These are phyloP conservation scores for Leucocoprinus sp. DNA, from an alignment of 768 basidiomycete genomes.

Conservation along the genomic window DNA sequence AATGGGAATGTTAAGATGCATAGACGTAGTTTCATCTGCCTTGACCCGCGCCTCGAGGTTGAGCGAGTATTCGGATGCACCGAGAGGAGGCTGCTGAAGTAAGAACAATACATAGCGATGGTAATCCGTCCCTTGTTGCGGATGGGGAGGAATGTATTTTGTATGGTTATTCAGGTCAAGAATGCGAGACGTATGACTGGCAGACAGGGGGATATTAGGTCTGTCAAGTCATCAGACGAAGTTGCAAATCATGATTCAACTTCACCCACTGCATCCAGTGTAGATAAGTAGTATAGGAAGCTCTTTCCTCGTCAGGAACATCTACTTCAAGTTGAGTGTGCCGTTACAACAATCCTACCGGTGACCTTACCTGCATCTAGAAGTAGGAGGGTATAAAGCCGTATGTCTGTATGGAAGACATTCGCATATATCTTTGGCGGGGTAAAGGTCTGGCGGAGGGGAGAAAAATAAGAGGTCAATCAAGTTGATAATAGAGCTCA, in stretches of 20 bases:
- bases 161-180: slow-evolving; percentile 48
- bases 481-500: slow-evolving; percentile 19
- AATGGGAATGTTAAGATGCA: slow-evolving; percentile 36
- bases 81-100: slow-evolving; percentile 53
- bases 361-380: slow-evolving; percentile 65
- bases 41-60: slow-evolving; percentile 26
- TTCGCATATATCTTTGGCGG: slow-evolving; percentile 64
- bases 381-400: slow-evolving; percentile 83
- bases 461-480: background rate
- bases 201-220: slow-evolving; percentile 76
- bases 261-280: slow-evolving; percentile 78
- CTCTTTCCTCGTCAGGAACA: slow-evolving; percentile 64
- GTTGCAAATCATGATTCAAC: slow-evolving; percentile 6
- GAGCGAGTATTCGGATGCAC: slow-evolving; percentile 24
- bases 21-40: slow-evolving; percentile 25
- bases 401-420: slow-evolving; percentile 73
- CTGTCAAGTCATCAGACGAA: slow-evolving; percentile 28
- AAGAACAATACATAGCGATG: slow-evolving; percentile 83
- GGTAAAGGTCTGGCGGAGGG: slow-evolving; percentile 42
- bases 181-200: slow-evolving; percentile 35
- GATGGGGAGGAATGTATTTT: slow-evolving; percentile 84
- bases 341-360: background rate
- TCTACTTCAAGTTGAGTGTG: slow-evolving; percentile 35
- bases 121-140: slow-evolving; percentile 79
- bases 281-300: slow-evolving; percentile 62